Base-by-base conservation (phyloP, 2,329 filamentous ascomycete genomes). In the Balansia obtecta region DNA sequence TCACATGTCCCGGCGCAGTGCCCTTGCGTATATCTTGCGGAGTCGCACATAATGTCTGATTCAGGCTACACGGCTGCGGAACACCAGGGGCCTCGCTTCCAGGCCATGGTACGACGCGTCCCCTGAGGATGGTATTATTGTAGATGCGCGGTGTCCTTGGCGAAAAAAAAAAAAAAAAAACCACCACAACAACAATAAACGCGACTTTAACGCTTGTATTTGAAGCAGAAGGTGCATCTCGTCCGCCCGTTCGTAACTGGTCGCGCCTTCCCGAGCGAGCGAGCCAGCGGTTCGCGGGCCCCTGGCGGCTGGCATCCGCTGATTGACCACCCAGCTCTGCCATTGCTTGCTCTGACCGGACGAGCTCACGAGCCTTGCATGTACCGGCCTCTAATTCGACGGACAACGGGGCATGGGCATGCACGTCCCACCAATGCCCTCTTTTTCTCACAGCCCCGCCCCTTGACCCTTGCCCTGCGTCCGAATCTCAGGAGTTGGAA, bases 401-500 rank as follows among this genome's bases (percentile, higher is more conserved):
- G 41, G 41, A 9, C 41, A 7, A 12, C 12, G 22, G 22, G 10
- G 12, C 41, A 4, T 18, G 18, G 41, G 41, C n/a, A 7, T 15
- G 22, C 22, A n/a, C 6, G 27, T 30, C n/a, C 42, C 42, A 44
- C 42, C 27, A 33, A 30, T 13, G 42, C 22, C 42, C 42, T 30
- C 27, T 32, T 44, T 32, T 44, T 37, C 34, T 9, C 8, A 43
- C 22, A 45, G 40, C 50, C 50, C 50, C 52, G 45, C 52, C 34
- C 34, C 45, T 45, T 40, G n/a, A 41, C 48, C 42, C 42, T n/a
- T 46, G 44, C 45, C 34, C 20, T 27, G 37, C 16, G 22, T n/a
- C 40, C 30, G 39, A 33, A 47, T 44, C 49, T 52, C 50, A 52
- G 50, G 50, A 52, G 41, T 45, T 34, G 39, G 39, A 49, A 33